Base-by-base conservation (phyloP, 2,329 filamentous ascomycete genomes). In the Metarhizium rileyi region DNA sequence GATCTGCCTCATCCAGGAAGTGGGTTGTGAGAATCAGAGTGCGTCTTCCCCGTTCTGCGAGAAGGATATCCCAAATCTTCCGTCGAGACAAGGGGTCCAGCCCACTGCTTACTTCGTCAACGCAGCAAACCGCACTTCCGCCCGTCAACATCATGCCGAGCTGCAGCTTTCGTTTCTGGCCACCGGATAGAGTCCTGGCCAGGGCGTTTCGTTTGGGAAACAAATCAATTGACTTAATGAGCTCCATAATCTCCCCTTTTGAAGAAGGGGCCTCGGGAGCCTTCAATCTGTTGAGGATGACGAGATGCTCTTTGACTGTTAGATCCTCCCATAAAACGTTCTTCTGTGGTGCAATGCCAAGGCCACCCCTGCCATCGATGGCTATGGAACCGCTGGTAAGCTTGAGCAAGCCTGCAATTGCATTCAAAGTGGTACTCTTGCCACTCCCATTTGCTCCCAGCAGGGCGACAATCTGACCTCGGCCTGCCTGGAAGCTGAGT, bases 131-230 rank as follows among this genome's bases (percentile, higher is more conserved):
- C 23, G 81, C 81, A 53, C 86, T 91, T 10, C 89, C 90, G 53
- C 91, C 90, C 3, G 88, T 94, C 57, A 96, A 82, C 89, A 95
- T 95, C 81, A 95, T 91, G 5, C 89, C 90, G 2, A 96, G 74
- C 65, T 96, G 90, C 8, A 95, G 74, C 65, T 96, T 96, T 47
- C 90, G 76, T 69, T 95, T 95, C 65, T 96, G 90, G 0, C 90
- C 90, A 8, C 90, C 90, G 2, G 89, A 95, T 0, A 96, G 72
- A 0, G 88, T 94, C 61, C 81, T 83, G 0, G 89, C 80, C 52
- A 76, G 73, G 0, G 90, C 85, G 33, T 80, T 78, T 38, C 81
- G 70, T 68, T 96, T 96, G 47, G 80, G 75, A 22, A 76, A 77
- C 2, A 96, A 75, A 62, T 95, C 91, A 55, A 93, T 82, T 1